A percentile compares a stretch with the other conserved stretches of the same genome.
These are phyloP conservation scores for Betula pendula DNA, from an alignment of 306 rosid genomes.

Conservation along the genomic window DNA sequence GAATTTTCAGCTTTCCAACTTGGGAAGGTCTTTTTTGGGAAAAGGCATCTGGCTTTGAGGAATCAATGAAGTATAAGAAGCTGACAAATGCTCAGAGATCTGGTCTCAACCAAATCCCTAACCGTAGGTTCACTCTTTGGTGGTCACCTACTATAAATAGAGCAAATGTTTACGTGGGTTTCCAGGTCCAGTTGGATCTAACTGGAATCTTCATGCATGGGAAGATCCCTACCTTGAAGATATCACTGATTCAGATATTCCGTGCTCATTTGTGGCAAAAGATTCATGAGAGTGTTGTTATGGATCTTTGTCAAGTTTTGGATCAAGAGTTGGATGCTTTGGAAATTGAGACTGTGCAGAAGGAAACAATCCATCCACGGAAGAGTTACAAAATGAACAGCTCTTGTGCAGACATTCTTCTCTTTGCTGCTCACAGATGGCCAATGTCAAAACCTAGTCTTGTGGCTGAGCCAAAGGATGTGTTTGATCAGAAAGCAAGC, in stretches of 20 bases:
- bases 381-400: conserved; percentile 99
- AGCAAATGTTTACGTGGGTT: conserved; percentile 98
- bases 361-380: conserved; percentile 98
- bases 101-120: conserved; percentile 98
- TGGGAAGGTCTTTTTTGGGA: conserved; percentile 99
- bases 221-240: conserved; percentile 96
- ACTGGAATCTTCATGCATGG: conserved; percentile 99
- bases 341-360: conserved; percentile 98
- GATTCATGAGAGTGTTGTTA: conserved; percentile 99
- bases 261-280: conserved; percentile 99
- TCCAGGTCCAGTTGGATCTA: conserved; percentile 97
- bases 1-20: conserved; percentile 71
- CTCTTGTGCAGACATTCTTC: conserved; percentile 96
- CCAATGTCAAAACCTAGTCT: conserved; percentile 99
- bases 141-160: conserved; percentile 99
- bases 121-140: conserved; percentile 99
- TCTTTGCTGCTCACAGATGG: conserved; percentile 99
- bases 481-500: conserved; percentile 97
- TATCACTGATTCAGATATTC: conserved; percentile 93
- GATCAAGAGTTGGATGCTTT: conserved; percentile 98
- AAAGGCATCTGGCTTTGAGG: conserved; percentile 99
- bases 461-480: conserved; percentile 97
- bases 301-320: conserved; percentile 99
- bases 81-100: conserved; percentile 99
- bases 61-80: conserved; percentile 98